phyloP scores from a whole-genome alignment of 331 rosid species.

The Telfairia occidentalis region DNA sequence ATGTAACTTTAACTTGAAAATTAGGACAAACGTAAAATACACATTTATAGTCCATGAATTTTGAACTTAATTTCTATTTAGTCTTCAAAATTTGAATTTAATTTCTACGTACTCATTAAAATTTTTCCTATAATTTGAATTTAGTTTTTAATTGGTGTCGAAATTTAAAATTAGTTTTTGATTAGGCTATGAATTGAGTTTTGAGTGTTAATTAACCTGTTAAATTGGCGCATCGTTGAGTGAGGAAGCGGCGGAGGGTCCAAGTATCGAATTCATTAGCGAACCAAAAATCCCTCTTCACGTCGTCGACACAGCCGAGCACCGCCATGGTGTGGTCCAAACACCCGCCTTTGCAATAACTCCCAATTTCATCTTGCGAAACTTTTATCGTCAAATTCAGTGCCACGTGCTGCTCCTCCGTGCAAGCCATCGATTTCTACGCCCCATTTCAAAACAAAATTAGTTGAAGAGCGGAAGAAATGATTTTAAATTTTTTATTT shows the following conservation, averaged over 20 bases:
- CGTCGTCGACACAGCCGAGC: conserved; percentile 17
- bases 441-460: not conserved
- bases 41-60: too few relatives aligned
- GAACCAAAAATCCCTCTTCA: conserved; percentile 22
- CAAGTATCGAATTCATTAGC: conserved; percentile 13
- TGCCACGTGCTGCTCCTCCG: not conserved
- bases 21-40: too few relatives aligned
- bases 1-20: too few relatives aligned
- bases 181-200: too few relatives aligned
- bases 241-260: conserved; percentile 8
- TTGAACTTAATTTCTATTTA: too few relatives aligned
- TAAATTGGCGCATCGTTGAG: not conserved
- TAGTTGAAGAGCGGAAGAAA: too few relatives aligned
- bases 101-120: too few relatives aligned
- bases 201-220: not conserved
- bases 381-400: conserved; percentile 7
- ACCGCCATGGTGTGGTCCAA: conserved; percentile 15
- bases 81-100: too few relatives aligned
- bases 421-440: conserved; percentile 8
- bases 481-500: too few relatives aligned
- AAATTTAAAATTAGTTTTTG: too few relatives aligned
- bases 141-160: too few relatives aligned
- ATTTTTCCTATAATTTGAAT: not conserved
- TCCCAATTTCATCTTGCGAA: not conserved
- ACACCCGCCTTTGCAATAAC: conserved; percentile 22